Conservation (phyloP, 768 basidiomycete genomes). For the Agrocybe pediades region DNA sequence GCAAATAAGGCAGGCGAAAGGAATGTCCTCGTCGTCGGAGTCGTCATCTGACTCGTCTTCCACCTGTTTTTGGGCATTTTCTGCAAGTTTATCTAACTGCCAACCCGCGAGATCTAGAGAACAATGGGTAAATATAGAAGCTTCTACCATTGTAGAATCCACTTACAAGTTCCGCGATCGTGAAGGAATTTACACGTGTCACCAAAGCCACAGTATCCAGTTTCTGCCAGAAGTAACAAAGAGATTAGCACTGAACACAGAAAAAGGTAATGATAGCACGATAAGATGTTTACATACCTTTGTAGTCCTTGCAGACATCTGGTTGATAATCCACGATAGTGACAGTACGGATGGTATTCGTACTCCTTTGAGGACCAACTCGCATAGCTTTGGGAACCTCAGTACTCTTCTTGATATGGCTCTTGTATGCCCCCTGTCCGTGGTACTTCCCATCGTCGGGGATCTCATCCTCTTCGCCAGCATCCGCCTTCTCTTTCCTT, state of each 20-base stretch:
- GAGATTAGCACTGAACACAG: not conserved
- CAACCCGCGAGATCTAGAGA: slow-evolving; percentile 89
- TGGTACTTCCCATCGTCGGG: slow-evolving; percentile 87
- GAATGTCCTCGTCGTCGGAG: slow-evolving; percentile 84
- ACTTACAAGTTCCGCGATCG: slow-evolving; percentile 92
- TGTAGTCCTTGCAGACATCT: slow-evolving; percentile 99
- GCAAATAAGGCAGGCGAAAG: slow-evolving; percentile 98
- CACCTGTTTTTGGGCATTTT: slow-evolving; percentile 63
- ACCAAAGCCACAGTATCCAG: slow-evolving; percentile 98
- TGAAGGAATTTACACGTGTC: slow-evolving; percentile 99
- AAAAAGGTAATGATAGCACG: slow-evolving; percentile 3
- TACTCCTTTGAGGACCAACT: slow-evolving; percentile 76
- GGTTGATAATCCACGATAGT: slow-evolving; percentile 98
- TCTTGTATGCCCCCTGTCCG: slow-evolving; percentile 81
- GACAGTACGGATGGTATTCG: slow-evolving; percentile 86
- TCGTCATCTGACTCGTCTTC: slow-evolving; percentile 66
- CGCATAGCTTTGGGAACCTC: slow-evolving; percentile 89
- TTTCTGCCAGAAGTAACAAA: slow-evolving; percentile 60
- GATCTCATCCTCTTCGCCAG: slow-evolving; percentile 50
- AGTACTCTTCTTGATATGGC: slow-evolving; percentile 78
- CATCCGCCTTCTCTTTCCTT: slow-evolving; percentile 53
- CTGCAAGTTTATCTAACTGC: slow-evolving; percentile 95
- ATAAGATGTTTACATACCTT: slow-evolving; percentile 60
- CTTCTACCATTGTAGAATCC: slow-evolving; percentile 3
- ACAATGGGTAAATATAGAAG: slow-evolving; percentile 5